Percentiles rank a stretch among this genome's conserved stretches.
Conservation (phyloP, 495 filamentous ascomycete species). For the Terfezia boudieri region DNA sequence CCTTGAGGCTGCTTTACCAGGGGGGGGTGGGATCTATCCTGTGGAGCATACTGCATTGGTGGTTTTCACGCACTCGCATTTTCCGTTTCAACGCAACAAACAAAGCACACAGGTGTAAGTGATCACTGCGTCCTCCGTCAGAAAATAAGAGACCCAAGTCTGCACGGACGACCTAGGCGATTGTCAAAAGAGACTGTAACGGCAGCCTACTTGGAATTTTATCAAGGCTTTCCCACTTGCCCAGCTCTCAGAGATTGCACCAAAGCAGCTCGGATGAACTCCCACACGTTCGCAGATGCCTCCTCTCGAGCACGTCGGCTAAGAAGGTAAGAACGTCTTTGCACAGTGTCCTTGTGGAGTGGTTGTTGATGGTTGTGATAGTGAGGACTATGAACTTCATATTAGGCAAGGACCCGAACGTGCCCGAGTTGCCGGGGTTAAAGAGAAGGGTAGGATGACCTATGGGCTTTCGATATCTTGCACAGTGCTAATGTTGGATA, state of each 20-base stretch:
- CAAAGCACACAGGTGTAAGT: not conserved
- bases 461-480: no score
- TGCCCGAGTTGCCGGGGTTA: constrained; percentile 47
- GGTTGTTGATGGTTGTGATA: constrained; percentile 3
- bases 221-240: no score
- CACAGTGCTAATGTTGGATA: constrained; percentile 5
- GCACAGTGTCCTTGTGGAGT: not conserved
- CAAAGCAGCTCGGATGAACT: constrained; percentile 12
- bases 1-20: not conserved
- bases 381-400: constrained; percentile 35
- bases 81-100: not conserved
- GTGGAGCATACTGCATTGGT: not conserved
- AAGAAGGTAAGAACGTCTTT: constrained; percentile 11
- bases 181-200: not conserved
- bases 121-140: no score
- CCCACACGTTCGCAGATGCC: constrained; percentile 20
- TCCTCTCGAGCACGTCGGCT: constrained; percentile 19
- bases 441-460: constrained; percentile 37
- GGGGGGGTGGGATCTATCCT: not conserved
- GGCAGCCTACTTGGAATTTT: not conserved
- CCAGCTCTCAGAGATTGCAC: not conserved
- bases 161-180: no score
- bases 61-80: not conserved
- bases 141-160: no score
- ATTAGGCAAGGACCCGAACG: constrained; percentile 44